A percentile compares a stretch with the other conserved stretches of the same genome.
Conservation (phyloP, 495 filamentous ascomycete genomes). For the Coniosporium apollinis region DNA sequence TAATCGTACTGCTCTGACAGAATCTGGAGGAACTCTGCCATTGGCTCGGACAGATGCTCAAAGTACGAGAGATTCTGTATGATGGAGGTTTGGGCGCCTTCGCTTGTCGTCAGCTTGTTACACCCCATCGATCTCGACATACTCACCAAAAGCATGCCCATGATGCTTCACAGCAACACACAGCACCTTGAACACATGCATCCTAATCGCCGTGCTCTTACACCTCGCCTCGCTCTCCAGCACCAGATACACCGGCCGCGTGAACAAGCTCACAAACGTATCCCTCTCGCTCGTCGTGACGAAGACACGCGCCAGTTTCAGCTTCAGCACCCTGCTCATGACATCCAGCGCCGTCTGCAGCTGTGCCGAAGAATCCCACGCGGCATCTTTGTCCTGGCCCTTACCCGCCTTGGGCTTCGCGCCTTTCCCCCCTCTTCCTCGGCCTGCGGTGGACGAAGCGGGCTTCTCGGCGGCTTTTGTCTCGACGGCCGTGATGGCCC, state of each 20-base stretch:
- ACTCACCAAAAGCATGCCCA: slow-evolving; percentile 83
- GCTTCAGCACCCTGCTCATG: slow-evolving; percentile 90
- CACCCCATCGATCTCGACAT: no score
- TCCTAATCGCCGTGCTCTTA: slow-evolving; percentile 77
- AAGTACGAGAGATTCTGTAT: slow-evolving; percentile 96
- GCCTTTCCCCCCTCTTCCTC: slow-evolving; percentile 57
- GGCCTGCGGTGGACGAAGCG: slow-evolving; percentile 46
- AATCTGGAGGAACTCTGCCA: slow-evolving; percentile 97
- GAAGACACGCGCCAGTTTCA: slow-evolving; percentile 85
- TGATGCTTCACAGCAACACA: slow-evolving; percentile 97
- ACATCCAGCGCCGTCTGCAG: slow-evolving; percentile 74
- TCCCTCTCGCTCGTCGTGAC: slow-evolving; percentile 92
- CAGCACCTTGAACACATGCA: slow-evolving; percentile 93
- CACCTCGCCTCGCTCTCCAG: slow-evolving; percentile 87
- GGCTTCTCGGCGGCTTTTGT: slow-evolving; percentile 81
- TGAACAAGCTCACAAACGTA: slow-evolving; percentile 84
- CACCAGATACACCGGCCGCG: slow-evolving; percentile 82
- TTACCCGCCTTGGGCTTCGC: slow-evolving; percentile 47
- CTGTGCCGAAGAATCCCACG: slow-evolving; percentile 78
- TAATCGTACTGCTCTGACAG: slow-evolving; percentile 96
- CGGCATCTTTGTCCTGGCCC: slow-evolving; percentile 42
- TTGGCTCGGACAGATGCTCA: slow-evolving; percentile 92
- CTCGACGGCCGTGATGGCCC: slow-evolving; percentile 84
- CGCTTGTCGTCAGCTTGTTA: slow-evolving; percentile 8
- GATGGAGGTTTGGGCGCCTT: slow-evolving; percentile 93